Evolutionary conservation across 164 flowering plant genomes (phyloP), one percentile per base, ranked within the genome.

Genomic region (Brasenia schreberi): DNA sequence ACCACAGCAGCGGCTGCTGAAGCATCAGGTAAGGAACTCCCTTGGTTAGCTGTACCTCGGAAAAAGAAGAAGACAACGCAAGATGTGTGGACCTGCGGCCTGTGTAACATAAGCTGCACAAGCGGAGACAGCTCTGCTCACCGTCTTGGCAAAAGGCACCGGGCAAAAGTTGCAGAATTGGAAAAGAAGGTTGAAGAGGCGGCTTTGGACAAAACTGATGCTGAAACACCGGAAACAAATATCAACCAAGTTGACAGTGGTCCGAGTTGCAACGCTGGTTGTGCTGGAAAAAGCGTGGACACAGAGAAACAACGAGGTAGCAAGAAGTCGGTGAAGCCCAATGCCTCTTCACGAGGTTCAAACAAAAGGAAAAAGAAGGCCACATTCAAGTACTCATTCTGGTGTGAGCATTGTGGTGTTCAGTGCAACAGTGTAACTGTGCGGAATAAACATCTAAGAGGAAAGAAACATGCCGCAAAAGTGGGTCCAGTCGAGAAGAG

Each of bases 381-480:
- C 16, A 14, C 56, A 33, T 2, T 18, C 16, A 18, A 2, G 16
- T 44, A 58, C 18, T 12, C 19, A 18, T 61, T 18, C 23, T 7
- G 7, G n/a, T 67, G 64, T 18, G 52, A 43, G 16, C 64, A 39
- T 12, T 67, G 69, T 60, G 19, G 42, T 18, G 63, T 67, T 27
- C 39, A 63, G 23, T 14, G 61, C 10, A 42, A 61, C 5, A 59
- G 69, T 42, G 6, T 23, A 19, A 19, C 58, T n/a, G 7, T 5
- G 12, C 49, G 58, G 43, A 18, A 59, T 2, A 19, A 39, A 18
- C 69, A 67, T 56, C 42, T 53, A 11, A 16, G 16, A 0, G 68
- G 68, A 16, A 66, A 66, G 62, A 66, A 66, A 61, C 68, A 66
- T 56, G 56, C 39, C 11, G 39, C 61, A 23, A 66, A 67, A 43